Percentiles rank a stretch among this genome's conserved stretches.
phyloP scores from a whole-genome alignment of 169 alveolate genomes.

The Theileria luwenshuni region DNA sequence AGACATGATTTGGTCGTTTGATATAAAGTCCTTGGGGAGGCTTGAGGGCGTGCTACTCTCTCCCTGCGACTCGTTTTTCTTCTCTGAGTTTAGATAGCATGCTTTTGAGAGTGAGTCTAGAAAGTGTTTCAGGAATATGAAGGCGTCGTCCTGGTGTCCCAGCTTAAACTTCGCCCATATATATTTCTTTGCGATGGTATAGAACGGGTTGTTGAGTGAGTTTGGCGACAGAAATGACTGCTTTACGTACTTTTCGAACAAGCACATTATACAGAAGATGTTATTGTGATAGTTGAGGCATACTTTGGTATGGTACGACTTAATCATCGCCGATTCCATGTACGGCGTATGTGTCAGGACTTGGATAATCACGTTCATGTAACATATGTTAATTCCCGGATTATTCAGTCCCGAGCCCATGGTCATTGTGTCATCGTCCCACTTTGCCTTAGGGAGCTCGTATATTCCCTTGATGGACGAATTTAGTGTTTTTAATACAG shows the following conservation, averaged over 20 bases:
- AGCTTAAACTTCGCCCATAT: constrained; percentile 68
- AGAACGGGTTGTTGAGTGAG: constrained; percentile 60
- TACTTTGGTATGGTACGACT: constrained; percentile 58
- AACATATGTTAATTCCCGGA: constrained; percentile 78
- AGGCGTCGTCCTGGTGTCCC: constrained; percentile 75
- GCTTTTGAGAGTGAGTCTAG: constrained; percentile 69
- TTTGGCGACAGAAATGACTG: constrained; percentile 34
- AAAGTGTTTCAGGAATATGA: constrained; percentile 70
- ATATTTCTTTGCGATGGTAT: constrained; percentile 62
- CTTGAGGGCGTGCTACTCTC: constrained; percentile 25
- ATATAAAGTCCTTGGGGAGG: not conserved
- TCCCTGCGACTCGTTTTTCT: constrained; percentile 48
- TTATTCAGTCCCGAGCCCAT: constrained; percentile 75
- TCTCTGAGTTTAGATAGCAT: constrained; percentile 41
- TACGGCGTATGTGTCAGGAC: constrained; percentile 72
- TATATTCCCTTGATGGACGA: constrained; percentile 39
- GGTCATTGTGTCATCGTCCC: constrained; percentile 37
- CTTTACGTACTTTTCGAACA: constrained; percentile 67
- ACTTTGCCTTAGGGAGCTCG: constrained; percentile 44
- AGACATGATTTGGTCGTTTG: constrained; percentile 40
- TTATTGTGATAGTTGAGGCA: constrained; percentile 56
- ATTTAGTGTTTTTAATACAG: constrained; percentile 31
- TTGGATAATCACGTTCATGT: constrained; percentile 75
- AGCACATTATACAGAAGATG: constrained; percentile 70
- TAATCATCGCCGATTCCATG: constrained; percentile 64